phyloP scores from a whole-genome alignment of 2,329 filamentous ascomycete species.

The Microthyrium microscopicum region DNA sequence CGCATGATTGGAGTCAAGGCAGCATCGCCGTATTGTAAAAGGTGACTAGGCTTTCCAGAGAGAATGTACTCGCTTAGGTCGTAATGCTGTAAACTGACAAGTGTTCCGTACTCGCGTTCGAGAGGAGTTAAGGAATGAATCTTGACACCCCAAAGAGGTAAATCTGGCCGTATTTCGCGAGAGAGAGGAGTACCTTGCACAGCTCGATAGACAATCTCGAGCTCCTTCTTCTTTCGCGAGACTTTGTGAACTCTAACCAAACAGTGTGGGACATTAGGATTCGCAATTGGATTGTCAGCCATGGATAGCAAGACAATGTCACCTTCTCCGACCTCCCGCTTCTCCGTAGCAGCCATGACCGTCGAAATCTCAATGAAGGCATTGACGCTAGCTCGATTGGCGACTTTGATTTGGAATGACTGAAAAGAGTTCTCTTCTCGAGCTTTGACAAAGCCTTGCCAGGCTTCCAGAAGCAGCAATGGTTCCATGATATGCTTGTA shows the following conservation, averaged over 20 bases:
- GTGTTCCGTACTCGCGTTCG: slow-evolving; percentile 83
- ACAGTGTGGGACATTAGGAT: slow-evolving; percentile 56
- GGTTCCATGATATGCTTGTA: slow-evolving; percentile 88
- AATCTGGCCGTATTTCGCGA: slow-evolving; percentile 49
- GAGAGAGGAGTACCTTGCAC: slow-evolving; percentile 50
- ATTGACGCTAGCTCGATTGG: slow-evolving; percentile 79
- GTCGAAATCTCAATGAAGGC: slow-evolving; percentile 85
- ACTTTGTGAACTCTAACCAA: slow-evolving; percentile 70
- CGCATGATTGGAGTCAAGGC: slow-evolving; percentile 51
- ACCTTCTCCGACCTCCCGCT: slow-evolving; percentile 64
- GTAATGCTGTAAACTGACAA: slow-evolving; percentile 86
- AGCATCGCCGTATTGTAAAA: slow-evolving; percentile 64
- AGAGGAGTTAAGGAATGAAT: slow-evolving; percentile 88
- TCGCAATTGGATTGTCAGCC: slow-evolving; percentile 50
- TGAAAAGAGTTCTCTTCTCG: slow-evolving; percentile 73
- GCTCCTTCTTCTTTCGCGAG: slow-evolving; percentile 60
- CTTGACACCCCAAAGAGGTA: slow-evolving; percentile 57
- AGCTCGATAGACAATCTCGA: slow-evolving; percentile 77
- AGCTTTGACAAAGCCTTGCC: slow-evolving; percentile 81
- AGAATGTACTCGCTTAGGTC: slow-evolving; percentile 89
- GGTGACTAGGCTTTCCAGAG: slow-evolving; percentile 73
- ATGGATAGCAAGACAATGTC: slow-evolving; percentile 80
- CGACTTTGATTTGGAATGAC: slow-evolving; percentile 73
- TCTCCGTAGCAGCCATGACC: slow-evolving; percentile 52
- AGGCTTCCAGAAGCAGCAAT: slow-evolving; percentile 79